Evolutionary conservation across 2,329 filamentous ascomycete species (phyloP), one percentile per base, ranked within the genome.

Genomic region (Arthrobotrys sinensis): DNA sequence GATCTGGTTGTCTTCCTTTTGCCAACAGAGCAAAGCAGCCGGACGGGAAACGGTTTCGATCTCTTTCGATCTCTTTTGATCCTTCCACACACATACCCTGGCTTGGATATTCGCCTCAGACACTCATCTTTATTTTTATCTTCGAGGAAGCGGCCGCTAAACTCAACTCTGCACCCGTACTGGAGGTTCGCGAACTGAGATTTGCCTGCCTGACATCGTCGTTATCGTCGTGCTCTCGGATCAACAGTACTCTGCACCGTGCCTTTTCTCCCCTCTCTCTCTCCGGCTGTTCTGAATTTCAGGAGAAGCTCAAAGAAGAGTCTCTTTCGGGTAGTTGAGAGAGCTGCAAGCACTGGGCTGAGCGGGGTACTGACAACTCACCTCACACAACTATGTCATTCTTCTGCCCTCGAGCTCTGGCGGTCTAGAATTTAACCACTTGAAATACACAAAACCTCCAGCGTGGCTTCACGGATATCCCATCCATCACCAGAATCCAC

Each of bases 331-430:
- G 55, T 36, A 60, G 36, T 57, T 16, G 19, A 36, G 21, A 7
- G 32, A 43, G 19, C 55, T 60, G 55, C 55, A 60, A 16, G 12
- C 11, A 60, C 36, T 8, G 36, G 52, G 48, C 48, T 48, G 69
- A 77, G 73, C 73, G 73, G 73, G 73, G 73, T 77, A 70, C 60
- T 71, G 53, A 53, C 45, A 38, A 50, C 48, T 60, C 53, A 71
- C 55, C 68, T 63, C 46, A 57, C 68, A 72, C 24, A 65, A 73
- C 53, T 66, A 77, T 77, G 73, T 70, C 73, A 77, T 77, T 69
- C 52, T 46, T 64, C 43, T 71, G 57, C 36, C 43, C 70, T 52
- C 57, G 55, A 71, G 57, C 60, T 66, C 43, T 66, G 48, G 62
- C 62, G 38, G 48, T 50, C 50, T 65, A 73, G 28, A 60, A 40